Conservation (phyloP, 371 early-diverging fungal species). For the Mortierella sp. region DNA sequence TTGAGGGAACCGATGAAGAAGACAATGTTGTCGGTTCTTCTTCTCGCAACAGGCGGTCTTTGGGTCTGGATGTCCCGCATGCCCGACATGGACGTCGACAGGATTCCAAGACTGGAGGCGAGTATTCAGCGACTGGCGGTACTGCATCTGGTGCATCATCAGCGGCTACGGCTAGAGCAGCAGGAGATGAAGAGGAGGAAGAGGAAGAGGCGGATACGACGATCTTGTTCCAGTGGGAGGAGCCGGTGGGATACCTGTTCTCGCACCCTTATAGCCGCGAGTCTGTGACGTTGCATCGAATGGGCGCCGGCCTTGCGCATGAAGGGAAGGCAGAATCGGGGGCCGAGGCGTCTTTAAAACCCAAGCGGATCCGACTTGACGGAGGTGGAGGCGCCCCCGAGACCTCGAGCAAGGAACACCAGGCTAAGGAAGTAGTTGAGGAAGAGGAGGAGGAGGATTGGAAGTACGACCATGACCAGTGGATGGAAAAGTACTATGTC, state of each 20-base stretch:
- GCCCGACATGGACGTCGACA: background rate
- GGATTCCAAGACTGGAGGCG: background rate
- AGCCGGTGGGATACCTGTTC: constrained; percentile 52
- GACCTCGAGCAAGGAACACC: background rate
- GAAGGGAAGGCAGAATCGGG: background rate
- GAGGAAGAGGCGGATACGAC: constrained; percentile 26
- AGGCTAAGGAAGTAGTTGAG: background rate
- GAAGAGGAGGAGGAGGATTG: constrained; percentile 20
- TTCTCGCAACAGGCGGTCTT: background rate
- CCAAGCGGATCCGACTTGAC: constrained; percentile 33
- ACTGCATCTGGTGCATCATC: background rate
- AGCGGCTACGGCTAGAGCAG: background rate
- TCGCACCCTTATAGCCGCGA: constrained; percentile 50
- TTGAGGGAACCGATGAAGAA: constrained; percentile 9
- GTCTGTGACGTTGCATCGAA: constrained; percentile 35
- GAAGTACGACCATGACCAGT: constrained; percentile 40
- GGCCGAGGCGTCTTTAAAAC: background rate
- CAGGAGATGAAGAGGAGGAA: constrained; percentile 14
- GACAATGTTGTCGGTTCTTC: background rate
- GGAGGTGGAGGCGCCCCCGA: background rate
- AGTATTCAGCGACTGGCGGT: background rate
- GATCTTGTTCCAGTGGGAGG: constrained; percentile 50
- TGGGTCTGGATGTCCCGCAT: background rate
- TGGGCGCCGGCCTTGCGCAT: constrained; percentile 8
- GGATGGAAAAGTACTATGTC: constrained; percentile 50